Base-by-base conservation (phyloP, 2,329 filamentous ascomycete species). In the Dactylellina haptotyla region DNA sequence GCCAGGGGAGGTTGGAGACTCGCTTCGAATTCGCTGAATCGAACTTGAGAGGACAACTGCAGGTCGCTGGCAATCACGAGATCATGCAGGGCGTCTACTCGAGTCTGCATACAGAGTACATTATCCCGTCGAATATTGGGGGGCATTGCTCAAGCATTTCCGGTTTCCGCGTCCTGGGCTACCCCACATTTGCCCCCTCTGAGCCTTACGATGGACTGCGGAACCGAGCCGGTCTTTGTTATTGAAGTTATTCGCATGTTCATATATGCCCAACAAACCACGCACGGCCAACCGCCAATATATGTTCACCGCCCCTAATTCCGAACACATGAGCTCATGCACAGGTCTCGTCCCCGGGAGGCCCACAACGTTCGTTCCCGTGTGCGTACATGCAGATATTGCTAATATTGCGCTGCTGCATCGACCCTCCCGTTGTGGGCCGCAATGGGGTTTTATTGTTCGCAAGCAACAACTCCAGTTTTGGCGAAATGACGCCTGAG, bases 321-420 rank as follows among this genome's bases (percentile, higher is more conserved):
- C 45, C 48, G 9, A 54, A n/a, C n/a, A n/a, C n/a, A n/a, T n/a
- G n/a, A n/a, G n/a, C n/a, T 65, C 28, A 56, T 65, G 51, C 62
- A 65, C 28, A n/a, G 50, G 26, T 39, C 48, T 65, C 23, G 32
- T 30, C 51, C 51, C 51, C 41, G n/a, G 50, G 39, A 16, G 20
- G 37, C 62, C 50, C 28, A 65, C 57, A 65, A 65, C 61, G 62
- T 54, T 46, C 39, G 32, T 66, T 66, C 62, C 62, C 62, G 62
- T 66, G 41, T 43, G 50, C 50, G 39, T 62, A 62, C 58, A 50
- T 62, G 37, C 43, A 46, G n/a, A n/a, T n/a, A n/a, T n/a, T n/a
- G n/a, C n/a, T 46, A 20, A 41, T 46, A 25, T 9, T 20, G 25
- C 20, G 18, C n/a, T n/a, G n/a, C 46, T 50, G 46, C 46, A 46